Base-by-base conservation (phyloP, 192 early-diverging fungal species). In the Geranomyces variabilis region DNA sequence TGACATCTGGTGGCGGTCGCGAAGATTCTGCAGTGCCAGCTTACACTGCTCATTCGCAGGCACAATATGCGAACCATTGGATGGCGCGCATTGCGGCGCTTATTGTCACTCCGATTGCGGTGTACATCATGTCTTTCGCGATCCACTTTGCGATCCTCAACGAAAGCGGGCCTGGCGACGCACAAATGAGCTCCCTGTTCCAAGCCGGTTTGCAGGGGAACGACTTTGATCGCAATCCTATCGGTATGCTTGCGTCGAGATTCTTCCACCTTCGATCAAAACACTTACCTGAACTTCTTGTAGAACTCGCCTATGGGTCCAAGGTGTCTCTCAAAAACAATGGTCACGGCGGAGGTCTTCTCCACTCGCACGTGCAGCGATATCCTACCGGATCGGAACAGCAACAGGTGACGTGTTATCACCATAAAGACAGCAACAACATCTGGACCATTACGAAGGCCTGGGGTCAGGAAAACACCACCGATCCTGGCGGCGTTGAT, bases 361-460 rank as follows among this genome's bases (percentile, higher is more conserved):
- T 99, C 47, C 97, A 99, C 74, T 99, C 97, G 31, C 97, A 99
- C 74, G 69, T 87, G 22, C 91, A 96, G 77, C 79, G 78, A 17
- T 99, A 90, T 64, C 94, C 94, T 0, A 80, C 80, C 22, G 91
- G 93, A 19, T 96, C 94, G 12, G 88, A 90, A 80, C 97, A 99
- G 80, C 97, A 99, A 77, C 97, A 99, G 79, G 85, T 99, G 28
- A 97, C 97, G 0, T 91, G 90, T 33, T 99, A 99, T 75, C 88
- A 89, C 34, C 91, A 96, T 80, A 94, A 92, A 72, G 97, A 99
- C 75, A 36, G 46, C 58, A 99, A 99, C 81, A 99, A 99, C 81
- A 80, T 93, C 49, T 99, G 94, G 94, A 76, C 89, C 6, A 77
- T 97, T 45, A 79, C 80, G 24, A 84, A 88, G 69, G 69, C 80